Conservation (phyloP, 192 early-diverging fungal genomes). For the Allomyces arbusculus region DNA sequence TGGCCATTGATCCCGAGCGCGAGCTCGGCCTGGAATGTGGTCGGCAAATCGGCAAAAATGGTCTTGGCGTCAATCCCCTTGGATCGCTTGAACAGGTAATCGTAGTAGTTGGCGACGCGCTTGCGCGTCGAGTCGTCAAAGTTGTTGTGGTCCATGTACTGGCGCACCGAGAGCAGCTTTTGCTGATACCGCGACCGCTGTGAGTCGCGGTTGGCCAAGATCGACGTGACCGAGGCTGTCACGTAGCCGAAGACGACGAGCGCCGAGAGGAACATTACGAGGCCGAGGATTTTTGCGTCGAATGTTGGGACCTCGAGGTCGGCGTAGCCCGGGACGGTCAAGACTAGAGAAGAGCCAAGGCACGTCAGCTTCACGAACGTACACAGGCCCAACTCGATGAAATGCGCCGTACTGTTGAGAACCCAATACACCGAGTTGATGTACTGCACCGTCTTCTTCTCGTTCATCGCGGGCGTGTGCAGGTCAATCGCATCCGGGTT, state of each 20-base stretch:
- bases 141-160: slow-evolving; percentile 4
- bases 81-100: slow-evolving; percentile 5
- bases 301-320: background rate
- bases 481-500: background rate
- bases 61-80: slow-evolving; percentile 6
- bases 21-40: slow-evolving; percentile 4
- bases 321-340: background rate
- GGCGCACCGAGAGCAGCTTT: slow-evolving; percentile 2
- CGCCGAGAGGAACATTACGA: background rate
- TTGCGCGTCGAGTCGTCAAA: slow-evolving; percentile 2
- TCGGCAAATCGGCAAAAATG: slow-evolving; percentile 5
- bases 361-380: no score
- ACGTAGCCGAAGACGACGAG: background rate
- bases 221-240: background rate
- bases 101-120: slow-evolving; percentile 6
- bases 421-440: background rate
- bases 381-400: no score
- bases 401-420: background rate
- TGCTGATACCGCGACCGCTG: slow-evolving; percentile 3
- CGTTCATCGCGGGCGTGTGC: background rate
- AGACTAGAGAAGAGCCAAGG: background rate
- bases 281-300: background rate
- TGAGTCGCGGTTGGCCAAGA: slow-evolving; percentile 3
- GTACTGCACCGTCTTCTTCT: background rate
- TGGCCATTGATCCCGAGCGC: slow-evolving; percentile 1